Percentiles rank a stretch among this genome's conserved stretches.
These are phyloP conservation scores for Sporisorium scitamineum DNA, from an alignment of 1,284 basidiomycete genomes.

Conservation along the genomic window DNA sequence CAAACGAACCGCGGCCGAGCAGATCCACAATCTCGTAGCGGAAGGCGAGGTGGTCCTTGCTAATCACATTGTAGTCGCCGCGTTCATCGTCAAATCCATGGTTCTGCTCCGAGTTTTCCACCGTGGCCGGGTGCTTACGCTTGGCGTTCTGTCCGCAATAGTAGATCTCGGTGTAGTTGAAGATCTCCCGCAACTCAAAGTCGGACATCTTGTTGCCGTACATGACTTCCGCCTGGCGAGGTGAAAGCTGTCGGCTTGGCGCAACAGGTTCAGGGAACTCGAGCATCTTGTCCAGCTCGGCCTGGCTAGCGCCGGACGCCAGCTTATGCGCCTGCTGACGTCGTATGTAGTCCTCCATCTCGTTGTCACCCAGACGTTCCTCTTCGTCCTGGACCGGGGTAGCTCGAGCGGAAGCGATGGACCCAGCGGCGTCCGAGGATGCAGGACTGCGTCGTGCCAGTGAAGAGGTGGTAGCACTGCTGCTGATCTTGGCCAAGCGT, in stretches of 20 bases:
- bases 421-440: constrained; percentile 26
- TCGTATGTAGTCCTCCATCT: constrained; percentile 94
- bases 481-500: constrained; percentile 27
- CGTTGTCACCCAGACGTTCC: constrained; percentile 89
- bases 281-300: constrained; percentile 87
- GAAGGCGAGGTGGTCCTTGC: constrained; percentile 92
- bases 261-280: constrained; percentile 90
- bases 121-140: constrained; percentile 65
- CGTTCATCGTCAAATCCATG: constrained; percentile 98
- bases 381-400: constrained; percentile 76
- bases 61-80: constrained; percentile 92
- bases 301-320: constrained; percentile 80
- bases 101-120: constrained; percentile 84
- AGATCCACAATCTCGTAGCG: constrained; percentile 93
- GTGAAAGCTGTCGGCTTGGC: constrained; percentile 78
- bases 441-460: constrained; percentile 39
- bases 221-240: constrained; percentile 73
- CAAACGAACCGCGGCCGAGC: constrained; percentile 97
- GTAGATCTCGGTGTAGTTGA: constrained; percentile 87
- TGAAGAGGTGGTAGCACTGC: constrained; percentile 13
- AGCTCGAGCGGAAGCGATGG: constrained; percentile 24
- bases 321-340: constrained; percentile 89
- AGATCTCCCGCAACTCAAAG: constrained; percentile 90
- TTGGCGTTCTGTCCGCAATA: constrained; percentile 75
- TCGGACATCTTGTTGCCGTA: constrained; percentile 70